A percentile compares a stretch with the other conserved stretches of the same genome.
phyloP scores from a whole-genome alignment of 495 filamentous ascomycete genomes.

The Rhypophila decipiens region DNA sequence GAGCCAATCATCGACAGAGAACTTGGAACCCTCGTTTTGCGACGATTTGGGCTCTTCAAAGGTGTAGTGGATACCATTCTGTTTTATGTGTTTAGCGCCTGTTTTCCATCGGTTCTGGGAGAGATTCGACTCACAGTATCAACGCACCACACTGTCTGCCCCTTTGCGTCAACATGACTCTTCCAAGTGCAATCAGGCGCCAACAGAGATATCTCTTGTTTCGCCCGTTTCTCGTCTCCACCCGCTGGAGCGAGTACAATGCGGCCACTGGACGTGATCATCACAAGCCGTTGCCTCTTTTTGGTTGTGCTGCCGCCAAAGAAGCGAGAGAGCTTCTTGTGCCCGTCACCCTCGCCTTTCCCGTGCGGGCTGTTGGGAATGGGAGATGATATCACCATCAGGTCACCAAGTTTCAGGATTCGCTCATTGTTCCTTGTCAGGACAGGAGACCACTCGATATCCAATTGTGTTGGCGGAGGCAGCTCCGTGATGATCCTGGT shows the following conservation, averaged over 20 bases:
- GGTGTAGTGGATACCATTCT: conserved; percentile 85
- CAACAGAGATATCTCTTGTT: conserved; percentile 79
- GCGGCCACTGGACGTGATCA: conserved; percentile 87
- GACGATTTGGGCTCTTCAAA: conserved; percentile 62
- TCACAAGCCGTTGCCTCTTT: conserved; percentile 85
- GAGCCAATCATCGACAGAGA: conserved; percentile 76
- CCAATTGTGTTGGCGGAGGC: conserved; percentile 89
- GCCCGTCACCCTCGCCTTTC: conserved; percentile 44
- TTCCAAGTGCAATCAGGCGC: conserved; percentile 66
- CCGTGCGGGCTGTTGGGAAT: conserved; percentile 63
- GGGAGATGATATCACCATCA: conserved; percentile 74
- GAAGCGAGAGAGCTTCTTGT: conserved; percentile 85
- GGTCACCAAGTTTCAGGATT: conserved; percentile 89
- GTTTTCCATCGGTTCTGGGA: not conserved
- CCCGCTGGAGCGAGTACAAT: conserved; percentile 88
- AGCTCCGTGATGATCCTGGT: conserved; percentile 90
- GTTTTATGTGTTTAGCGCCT: not conserved
- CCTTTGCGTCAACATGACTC: conserved; percentile 74
- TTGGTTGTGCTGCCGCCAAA: conserved; percentile 87
- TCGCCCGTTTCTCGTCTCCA: conserved; percentile 92
- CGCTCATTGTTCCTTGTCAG: conserved; percentile 85
- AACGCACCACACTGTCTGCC: conserved; percentile 79
- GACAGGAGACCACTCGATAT: conserved; percentile 99
- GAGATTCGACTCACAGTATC: conserved; percentile 69
- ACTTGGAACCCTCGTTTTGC: conserved; percentile 31